Evolutionary conservation across 176 grass and related monocot genomes (phyloP), one percentile per base, ranked within the genome.

Genomic region (Aegilops sharonensis): DNA sequence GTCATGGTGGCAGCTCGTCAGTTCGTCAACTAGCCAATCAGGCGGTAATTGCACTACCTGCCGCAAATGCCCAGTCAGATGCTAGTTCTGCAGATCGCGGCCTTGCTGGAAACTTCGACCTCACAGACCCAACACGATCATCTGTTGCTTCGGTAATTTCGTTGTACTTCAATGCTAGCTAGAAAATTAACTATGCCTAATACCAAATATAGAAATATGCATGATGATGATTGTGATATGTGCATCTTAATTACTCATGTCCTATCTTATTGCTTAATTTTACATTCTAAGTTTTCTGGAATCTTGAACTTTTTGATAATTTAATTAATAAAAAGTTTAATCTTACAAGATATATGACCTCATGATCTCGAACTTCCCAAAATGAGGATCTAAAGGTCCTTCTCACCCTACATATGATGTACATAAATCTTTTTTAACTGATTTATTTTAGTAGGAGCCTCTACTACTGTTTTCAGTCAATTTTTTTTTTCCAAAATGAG

Each of bases 111-210:
- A 93, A 66, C 73, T 85, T 83, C 17, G 74, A 87, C 61, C 78
- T 50, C 40, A 54, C 85, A 72, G 75, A 76, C 52, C 80, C 86
- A 66, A 60, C 68, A 67, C 63, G 69, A 35, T 79, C 87, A 61
- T 85, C 87, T 75, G 60, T 85, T 64, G 78, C 91, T 91, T 79
- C 47, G 89, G 93, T 95, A 91, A 90, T 84, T 86, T 70, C 30
- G 3, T 81, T 75, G 30, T 68, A 35, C 50, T 84, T 87, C 36
- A 2, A 80, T 79, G 23, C 77, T 80, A 59, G 5, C 56, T 84
- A 68, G 21, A 64, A 64, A 68, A 84, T 24, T 91, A 56, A 32
- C 39, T 77, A 34, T 77, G 31, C 29, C 78, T 76, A 68, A 69
- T 91, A 54, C 76, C 47, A n/a, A 73, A 15, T 61, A 84, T 75